phyloP scores from a whole-genome alignment of 805 yeast genomes.

The Candida verbasci region DNA sequence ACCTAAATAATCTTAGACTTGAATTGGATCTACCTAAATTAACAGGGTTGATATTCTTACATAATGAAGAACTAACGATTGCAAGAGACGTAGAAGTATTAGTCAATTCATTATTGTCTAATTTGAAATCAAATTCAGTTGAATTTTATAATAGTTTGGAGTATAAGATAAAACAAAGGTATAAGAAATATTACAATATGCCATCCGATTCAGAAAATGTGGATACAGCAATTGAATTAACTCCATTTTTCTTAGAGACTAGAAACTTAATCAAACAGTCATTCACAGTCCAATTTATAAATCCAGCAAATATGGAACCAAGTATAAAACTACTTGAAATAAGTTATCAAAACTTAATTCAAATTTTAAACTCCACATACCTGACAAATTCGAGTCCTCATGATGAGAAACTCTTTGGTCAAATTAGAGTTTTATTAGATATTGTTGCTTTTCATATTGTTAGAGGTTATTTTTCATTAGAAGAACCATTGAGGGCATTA shows the following conservation, averaged over 20 bases:
- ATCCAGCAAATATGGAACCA: conserved; percentile 30
- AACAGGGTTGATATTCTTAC: conserved; percentile 27
- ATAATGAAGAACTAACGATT: conserved; percentile 9
- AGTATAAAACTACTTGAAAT: conserved; percentile 25
- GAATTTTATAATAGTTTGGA: conserved; percentile 34
- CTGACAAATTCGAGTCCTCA: conserved; percentile 17
- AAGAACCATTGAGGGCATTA: conserved; percentile 55
- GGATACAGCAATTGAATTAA: conserved; percentile 25
- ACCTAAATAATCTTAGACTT: conserved; percentile 22
- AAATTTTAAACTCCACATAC: conserved; percentile 12
- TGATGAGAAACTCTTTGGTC: conserved; percentile 24
- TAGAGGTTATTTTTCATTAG: conserved; percentile 54
- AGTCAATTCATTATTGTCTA: conserved; percentile 25
- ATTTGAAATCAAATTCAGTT: conserved; percentile 21
- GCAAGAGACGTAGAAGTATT: conserved; percentile 28
- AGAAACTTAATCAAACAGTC: conserved; percentile 35
- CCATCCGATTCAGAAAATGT: conserved; percentile 20
- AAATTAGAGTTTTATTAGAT: conserved; percentile 51
- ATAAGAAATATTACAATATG: conserved; percentile 32
- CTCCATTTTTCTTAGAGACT: conserved; percentile 35
- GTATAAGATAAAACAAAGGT: conserved; percentile 27
- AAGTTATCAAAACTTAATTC: conserved; percentile 29
- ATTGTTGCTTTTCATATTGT: conserved; percentile 58
- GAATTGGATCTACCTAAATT: conserved; percentile 26
- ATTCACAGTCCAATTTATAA: conserved; percentile 26